These are phyloP conservation scores for Eucalyptus albens DNA, from an alignment of 345 rosid genomes.

Conservation along the genomic window DNA sequence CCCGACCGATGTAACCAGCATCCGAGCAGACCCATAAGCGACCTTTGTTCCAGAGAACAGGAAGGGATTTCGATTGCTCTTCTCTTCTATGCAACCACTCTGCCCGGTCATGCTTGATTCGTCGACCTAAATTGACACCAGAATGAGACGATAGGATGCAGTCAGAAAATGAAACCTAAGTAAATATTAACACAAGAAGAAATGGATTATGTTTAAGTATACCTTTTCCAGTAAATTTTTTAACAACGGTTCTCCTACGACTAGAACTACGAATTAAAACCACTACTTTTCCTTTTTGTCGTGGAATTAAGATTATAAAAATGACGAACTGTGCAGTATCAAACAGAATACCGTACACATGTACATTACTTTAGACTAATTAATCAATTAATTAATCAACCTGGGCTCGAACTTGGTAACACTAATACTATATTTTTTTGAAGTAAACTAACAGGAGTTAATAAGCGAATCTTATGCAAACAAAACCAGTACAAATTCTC, in stretches of 20 bases:
- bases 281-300: not conserved
- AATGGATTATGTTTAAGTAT: not conserved
- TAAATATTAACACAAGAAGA: not conserved
- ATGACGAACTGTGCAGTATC: too few relatives aligned
- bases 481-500: not conserved
- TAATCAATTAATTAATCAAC: too few relatives aligned
- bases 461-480: not conserved
- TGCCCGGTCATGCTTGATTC: conserved; percentile 67
- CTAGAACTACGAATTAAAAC: not conserved
- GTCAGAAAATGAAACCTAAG: not conserved
- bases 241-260: not conserved
- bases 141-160: not conserved
- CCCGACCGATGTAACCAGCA: conserved; percentile 62
- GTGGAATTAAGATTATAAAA: not conserved
- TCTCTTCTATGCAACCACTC: conserved; percentile 33
- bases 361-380: not conserved
- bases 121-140: not conserved
- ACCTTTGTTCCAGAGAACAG: conserved; percentile 49
- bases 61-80: conserved; percentile 22
- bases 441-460: fast-evolving
- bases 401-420: too few relatives aligned
- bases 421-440: too few relatives aligned
- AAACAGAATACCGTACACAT: not conserved
- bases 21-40: conserved; percentile 36
- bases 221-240: not conserved